Conservation (phyloP, 2,329 filamentous ascomycete species). For the Colletotrichum echinochloae region DNA sequence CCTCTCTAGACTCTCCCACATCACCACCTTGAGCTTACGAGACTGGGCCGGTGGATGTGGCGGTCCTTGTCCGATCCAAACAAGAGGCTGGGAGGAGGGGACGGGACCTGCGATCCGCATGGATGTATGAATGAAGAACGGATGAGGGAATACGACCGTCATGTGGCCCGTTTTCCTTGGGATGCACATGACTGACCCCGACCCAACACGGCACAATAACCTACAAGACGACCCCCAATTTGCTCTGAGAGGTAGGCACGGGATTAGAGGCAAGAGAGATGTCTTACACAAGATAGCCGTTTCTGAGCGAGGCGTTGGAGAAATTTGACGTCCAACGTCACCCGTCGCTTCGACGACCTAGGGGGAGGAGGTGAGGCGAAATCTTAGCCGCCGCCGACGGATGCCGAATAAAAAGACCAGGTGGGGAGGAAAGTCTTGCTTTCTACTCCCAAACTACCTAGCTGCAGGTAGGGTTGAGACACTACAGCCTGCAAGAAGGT, state of each 20-base stretch:
- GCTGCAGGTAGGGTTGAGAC: not conserved
- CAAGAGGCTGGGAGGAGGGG: constrained; percentile 11
- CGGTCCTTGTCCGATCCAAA: constrained; percentile 9
- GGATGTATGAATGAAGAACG: constrained; percentile 21
- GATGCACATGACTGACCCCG: constrained; percentile 9
- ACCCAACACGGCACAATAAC: not conserved
- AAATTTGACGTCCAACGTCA: not conserved
- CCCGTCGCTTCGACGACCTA: not conserved
- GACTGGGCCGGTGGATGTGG: not conserved
- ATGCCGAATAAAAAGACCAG: not conserved
- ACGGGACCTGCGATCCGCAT: constrained; percentile 15
- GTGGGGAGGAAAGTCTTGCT: not conserved
- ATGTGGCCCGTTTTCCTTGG: constrained; percentile 25
- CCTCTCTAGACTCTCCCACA: too few species aligned
- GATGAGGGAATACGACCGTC: constrained; percentile 29
- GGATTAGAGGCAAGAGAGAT: not conserved
- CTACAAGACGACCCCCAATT: constrained; percentile 7
- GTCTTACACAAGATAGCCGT: not conserved
- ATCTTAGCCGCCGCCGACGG: not conserved
- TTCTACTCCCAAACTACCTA: not conserved
- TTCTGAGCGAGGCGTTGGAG: not conserved
- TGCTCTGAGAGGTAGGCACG: not conserved
- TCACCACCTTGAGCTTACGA: constrained; percentile 5
- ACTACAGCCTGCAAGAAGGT: not conserved
- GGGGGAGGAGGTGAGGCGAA: not conserved